Conservation (phyloP, 371 early-diverging fungal genomes). For the Mortierella sp. region DNA sequence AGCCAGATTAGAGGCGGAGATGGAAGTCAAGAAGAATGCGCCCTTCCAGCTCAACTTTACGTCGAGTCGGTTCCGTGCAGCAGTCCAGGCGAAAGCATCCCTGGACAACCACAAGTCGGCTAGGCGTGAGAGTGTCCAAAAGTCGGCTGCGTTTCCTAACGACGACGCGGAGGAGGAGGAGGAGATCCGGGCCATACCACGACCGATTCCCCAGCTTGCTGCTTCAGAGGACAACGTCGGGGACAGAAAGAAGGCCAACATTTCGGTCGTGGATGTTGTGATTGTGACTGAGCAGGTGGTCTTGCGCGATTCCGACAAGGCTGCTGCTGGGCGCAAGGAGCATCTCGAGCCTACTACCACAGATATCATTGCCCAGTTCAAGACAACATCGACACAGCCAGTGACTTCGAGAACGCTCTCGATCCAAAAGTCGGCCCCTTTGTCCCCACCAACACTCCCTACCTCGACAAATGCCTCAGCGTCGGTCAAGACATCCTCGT, state of each 20-base stretch:
- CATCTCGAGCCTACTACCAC: neutral
- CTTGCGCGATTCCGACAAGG: neutral
- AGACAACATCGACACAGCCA: neutral
- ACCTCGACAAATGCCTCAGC: neutral
- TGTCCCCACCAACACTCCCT: conserved; percentile 17
- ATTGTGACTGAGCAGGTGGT: neutral
- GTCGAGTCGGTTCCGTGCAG: conserved; percentile 42
- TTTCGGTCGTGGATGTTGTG: neutral
- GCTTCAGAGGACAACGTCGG: neutral
- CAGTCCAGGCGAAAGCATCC: conserved; percentile 27
- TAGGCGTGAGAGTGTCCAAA: neutral
- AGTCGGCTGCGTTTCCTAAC: neutral
- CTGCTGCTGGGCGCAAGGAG: neutral
- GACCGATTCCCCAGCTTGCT: neutral
- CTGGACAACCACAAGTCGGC: conserved; percentile 6
- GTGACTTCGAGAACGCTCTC: neutral
- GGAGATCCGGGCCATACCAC: neutral
- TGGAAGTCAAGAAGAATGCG: neutral
- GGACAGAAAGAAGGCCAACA: neutral
- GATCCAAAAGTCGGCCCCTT: conserved; percentile 39
- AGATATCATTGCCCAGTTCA: neutral
- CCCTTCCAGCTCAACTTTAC: conserved; percentile 50
- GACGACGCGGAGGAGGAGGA: neutral
- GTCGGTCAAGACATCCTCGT: neutral
- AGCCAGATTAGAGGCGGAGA: neutral